Conservation (phyloP, 352 stramenopile species). For the Phytophthora cactorum region DNA sequence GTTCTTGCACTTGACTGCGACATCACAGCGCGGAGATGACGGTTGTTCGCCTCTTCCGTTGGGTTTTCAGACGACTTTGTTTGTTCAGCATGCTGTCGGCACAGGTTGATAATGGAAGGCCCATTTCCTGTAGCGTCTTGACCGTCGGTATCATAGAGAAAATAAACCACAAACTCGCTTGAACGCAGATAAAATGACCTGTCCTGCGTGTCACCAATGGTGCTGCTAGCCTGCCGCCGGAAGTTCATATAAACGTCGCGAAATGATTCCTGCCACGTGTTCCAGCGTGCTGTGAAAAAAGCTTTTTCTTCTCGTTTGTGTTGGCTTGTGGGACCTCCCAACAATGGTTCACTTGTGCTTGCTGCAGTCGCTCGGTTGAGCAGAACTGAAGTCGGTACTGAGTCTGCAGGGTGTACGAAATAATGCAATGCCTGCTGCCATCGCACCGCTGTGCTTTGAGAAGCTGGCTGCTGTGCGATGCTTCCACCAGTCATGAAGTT, state of each 20-base stretch:
- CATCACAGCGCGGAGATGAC: constrained; percentile 59
- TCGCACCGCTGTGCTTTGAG: constrained; percentile 38
- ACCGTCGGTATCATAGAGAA: constrained; percentile 38
- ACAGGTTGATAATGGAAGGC: constrained; percentile 47
- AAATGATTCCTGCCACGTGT: constrained; percentile 74
- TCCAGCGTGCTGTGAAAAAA: constrained; percentile 65
- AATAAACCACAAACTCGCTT: constrained; percentile 69
- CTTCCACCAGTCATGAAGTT: constrained; percentile 26
- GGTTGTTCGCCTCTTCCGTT: constrained; percentile 10
- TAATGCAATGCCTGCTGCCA: constrained; percentile 75
- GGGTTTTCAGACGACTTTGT: not conserved
- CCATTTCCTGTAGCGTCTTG: not conserved
- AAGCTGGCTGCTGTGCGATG: constrained; percentile 1
- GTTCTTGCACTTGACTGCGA: constrained; percentile 70
- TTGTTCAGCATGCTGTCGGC: constrained; percentile 34
- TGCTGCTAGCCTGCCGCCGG: constrained; percentile 26
- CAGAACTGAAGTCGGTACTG: constrained; percentile 58
- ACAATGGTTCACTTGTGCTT: constrained; percentile 36
- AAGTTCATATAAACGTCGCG: constrained; percentile 74
- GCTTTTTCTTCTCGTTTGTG: constrained; percentile 59
- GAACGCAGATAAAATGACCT: constrained; percentile 65
- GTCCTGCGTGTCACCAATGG: not conserved
- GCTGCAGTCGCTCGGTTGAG: constrained; percentile 42
- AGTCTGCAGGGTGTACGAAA: constrained; percentile 64
- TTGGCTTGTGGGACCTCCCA: constrained; percentile 27